phyloP scores from a whole-genome alignment of 108 stramenopile species.

The Discostella pseudostelligera region DNA sequence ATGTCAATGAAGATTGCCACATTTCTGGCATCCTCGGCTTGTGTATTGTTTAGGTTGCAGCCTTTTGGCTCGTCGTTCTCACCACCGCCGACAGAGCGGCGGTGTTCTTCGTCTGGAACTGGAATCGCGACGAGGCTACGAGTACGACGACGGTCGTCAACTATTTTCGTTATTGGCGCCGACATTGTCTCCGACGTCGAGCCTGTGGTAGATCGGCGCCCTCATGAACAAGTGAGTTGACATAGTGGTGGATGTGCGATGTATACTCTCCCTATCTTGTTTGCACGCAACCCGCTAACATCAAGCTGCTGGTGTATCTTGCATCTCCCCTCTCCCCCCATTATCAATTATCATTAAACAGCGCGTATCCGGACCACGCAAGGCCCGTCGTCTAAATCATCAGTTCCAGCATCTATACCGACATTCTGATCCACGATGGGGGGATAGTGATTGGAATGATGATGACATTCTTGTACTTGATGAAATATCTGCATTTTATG shows the following conservation, averaged over 20 bases:
- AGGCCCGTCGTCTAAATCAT: slow-evolving; percentile 75
- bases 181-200: too few species aligned
- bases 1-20: too few species aligned
- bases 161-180: too few species aligned
- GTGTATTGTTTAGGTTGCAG: too few species aligned
- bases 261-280: background rate
- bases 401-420: slow-evolving; percentile 76
- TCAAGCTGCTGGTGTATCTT: background rate
- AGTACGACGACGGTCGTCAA: too few species aligned
- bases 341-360: slow-evolving; percentile 49
- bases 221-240: slow-evolving; percentile 55
- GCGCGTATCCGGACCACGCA: slow-evolving; percentile 55
- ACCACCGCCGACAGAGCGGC: too few species aligned
- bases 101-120: too few species aligned
- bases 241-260: too few species aligned
- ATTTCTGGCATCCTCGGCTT: too few species aligned
- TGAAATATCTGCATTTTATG: slow-evolving; percentile 7
- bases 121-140: too few species aligned
- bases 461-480: background rate
- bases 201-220: slow-evolving; percentile 39
- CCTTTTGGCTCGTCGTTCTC: too few species aligned
- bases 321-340: slow-evolving; percentile 3
- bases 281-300: background rate
- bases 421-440: slow-evolving; percentile 46
- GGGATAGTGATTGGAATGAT: slow-evolving; percentile 43